Percentiles rank a stretch among this genome's conserved stretches.
Evolutionary conservation across 495 filamentous ascomycete species (phyloP).

Genomic region (Terfezia claveryi): DNA sequence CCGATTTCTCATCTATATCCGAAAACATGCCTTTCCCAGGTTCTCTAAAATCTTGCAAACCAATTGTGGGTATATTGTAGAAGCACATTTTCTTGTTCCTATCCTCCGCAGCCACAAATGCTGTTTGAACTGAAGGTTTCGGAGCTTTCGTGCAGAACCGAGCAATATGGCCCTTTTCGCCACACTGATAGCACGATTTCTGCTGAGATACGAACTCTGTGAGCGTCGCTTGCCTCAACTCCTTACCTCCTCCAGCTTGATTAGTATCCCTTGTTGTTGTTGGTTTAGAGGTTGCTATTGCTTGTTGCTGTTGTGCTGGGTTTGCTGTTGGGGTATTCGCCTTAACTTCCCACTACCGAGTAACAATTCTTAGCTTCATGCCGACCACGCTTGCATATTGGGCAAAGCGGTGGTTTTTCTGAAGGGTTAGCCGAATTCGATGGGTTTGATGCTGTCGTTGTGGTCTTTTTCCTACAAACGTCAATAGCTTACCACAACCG

Average conservation of each 20-base stretch:
- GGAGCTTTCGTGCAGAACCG: background rate
- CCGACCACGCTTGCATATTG: background rate
- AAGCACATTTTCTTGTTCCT: background rate
- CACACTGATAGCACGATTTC: background rate
- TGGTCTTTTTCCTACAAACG: background rate
- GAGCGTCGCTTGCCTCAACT: background rate
- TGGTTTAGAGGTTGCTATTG: background rate
- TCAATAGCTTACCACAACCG: background rate
- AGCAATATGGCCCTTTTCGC: background rate
- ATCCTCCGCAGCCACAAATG: background rate
- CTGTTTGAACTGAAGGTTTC: background rate
- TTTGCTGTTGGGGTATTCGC: background rate
- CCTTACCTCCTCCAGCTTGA: background rate
- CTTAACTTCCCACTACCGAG: background rate
- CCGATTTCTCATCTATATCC: background rate
- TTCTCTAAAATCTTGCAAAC: background rate
- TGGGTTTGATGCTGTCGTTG: background rate
- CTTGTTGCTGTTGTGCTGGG: background rate
- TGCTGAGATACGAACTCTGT: background rate
- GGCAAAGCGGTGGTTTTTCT: background rate
- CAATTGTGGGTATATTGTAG: background rate
- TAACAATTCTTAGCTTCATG: too few relatives aligned
- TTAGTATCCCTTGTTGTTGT: background rate
- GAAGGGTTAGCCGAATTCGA: background rate
- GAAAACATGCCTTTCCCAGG: background rate